Conservation (phyloP, 2,329 filamentous ascomycete species). For the Aotearoamyces nothofagi region DNA sequence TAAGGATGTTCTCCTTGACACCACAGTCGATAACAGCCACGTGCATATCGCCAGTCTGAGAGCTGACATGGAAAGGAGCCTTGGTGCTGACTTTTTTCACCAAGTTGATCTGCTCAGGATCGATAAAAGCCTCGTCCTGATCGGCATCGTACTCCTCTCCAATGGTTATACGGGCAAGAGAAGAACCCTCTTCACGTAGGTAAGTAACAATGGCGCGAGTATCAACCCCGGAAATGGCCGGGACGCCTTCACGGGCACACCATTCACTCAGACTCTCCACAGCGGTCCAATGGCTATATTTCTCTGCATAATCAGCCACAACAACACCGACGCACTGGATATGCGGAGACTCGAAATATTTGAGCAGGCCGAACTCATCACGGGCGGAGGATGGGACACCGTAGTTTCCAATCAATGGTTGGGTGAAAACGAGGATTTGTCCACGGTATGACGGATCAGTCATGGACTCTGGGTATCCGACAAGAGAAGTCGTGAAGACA, state of each 20-base stretch:
- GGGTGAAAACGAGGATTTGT: conserved; percentile 96
- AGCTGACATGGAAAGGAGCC: conserved; percentile 88
- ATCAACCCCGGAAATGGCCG: conserved; percentile 91
- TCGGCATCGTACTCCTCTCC: conserved; percentile 98
- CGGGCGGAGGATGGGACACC: conserved; percentile 78
- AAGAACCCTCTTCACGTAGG: conserved; percentile 92
- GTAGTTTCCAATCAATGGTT: conserved; percentile 96
- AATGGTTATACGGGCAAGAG: conserved; percentile 82
- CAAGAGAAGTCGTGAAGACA: conserved; percentile 94
- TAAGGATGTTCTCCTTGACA: conserved; percentile 99
- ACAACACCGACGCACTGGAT: conserved; percentile 94
- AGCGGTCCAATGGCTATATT: conserved; percentile 98
- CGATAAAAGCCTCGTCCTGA: conserved; percentile 90
- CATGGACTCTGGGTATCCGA: conserved; percentile 94
- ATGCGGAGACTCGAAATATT: conserved; percentile 97
- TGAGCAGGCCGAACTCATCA: conserved; percentile 79
- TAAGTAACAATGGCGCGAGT: conserved; percentile 93
- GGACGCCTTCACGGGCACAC: conserved; percentile 92
- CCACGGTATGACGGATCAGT: conserved; percentile 80
- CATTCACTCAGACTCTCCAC: conserved; percentile 86
- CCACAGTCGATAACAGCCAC: conserved; percentile 94
- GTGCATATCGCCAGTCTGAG: conserved; percentile 70
- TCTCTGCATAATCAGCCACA: conserved; percentile 81
- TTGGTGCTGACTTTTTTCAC: conserved; percentile 96
- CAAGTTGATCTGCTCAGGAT: conserved; percentile 92